Evolutionary conservation across 352 stramenopile genomes (phyloP), one percentile per base, ranked within the genome.

Genomic region (Pythium brachiatum): DNA sequence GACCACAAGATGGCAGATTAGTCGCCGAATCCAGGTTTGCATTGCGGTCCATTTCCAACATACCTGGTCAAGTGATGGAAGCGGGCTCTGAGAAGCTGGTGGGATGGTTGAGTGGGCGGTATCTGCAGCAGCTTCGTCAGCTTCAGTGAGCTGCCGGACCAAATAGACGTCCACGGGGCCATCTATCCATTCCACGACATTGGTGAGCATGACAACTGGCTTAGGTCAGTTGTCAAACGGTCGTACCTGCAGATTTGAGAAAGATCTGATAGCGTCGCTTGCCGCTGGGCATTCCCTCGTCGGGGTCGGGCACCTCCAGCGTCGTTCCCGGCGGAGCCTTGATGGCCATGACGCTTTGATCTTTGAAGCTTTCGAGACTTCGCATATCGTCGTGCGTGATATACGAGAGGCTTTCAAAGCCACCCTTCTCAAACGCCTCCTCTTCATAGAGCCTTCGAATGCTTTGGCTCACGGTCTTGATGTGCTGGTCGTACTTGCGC

Each of bases 201-300:
- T 31, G 21, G 8, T 26, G 0, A 51, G 43, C 9, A n/a, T 29
- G 8, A 51, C 15, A 18, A 46, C 38, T 59, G 25, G n/a, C n/a
- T n/a, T n/a, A n/a, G n/a, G n/a, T n/a, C n/a, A n/a, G n/a, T n/a
- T n/a, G n/a, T n/a, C n/a, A n/a, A n/a, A n/a, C n/a, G n/a, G n/a
- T n/a, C 54, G 4, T 38, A 92, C 83, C 83, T 75, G 81, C 87
- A 36, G 81, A 93, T 62, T 96, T 95, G n/a, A 98, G 72, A 43
- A 95, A 98, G 61, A 98, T 97, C 71, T 98, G 89, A 73, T 95
- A 98, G 38, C 89, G 86, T 51, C 92, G 76, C 38, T 90, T 88
- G 18, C 92, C 92, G 20, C 68, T 70, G 18, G 82, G 74, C 87
- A 98, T 97, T n/a, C 89, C 93, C 74, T 98, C 89, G 56, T 98